A percentile compares a stretch with the other conserved stretches of the same genome.
Conservation (phyloP, 2,329 filamentous ascomycete species). For the Ramularia endophylla region DNA sequence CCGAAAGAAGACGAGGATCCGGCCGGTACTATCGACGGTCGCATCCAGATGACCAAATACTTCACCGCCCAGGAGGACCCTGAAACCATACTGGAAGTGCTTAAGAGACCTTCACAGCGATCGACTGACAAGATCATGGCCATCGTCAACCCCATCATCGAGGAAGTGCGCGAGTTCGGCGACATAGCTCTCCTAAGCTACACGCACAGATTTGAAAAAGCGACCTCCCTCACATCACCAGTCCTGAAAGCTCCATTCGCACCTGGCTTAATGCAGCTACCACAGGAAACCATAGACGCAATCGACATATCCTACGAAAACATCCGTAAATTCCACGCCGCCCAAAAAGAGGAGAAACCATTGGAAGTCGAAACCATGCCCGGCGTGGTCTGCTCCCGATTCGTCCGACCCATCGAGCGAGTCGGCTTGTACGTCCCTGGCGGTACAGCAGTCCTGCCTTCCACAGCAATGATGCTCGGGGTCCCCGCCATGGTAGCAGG, state of each 20-base stretch:
- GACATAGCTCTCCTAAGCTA: constrained; percentile 87
- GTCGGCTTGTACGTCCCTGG: constrained; percentile 97
- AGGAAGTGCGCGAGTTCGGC: constrained; percentile 74
- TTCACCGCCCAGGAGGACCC: constrained; percentile 60
- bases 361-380: constrained; percentile 95
- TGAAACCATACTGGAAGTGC: constrained; percentile 62
- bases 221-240: constrained; percentile 80
- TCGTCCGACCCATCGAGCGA: constrained; percentile 84
- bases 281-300: constrained; percentile 78
- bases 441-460: constrained; percentile 93
- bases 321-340: constrained; percentile 87
- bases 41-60: constrained; percentile 78
- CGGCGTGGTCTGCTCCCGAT: constrained; percentile 88
- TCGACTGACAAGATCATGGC: constrained; percentile 91
- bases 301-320: constrained; percentile 94
- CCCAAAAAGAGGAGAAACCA: constrained; percentile 77
- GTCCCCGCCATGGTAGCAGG: constrained; percentile 97
- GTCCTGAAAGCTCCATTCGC: constrained; percentile 89
- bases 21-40: constrained; percentile 45
- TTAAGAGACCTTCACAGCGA: constrained; percentile 87
- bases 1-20: constrained; percentile 49
- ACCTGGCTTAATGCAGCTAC: constrained; percentile 74
- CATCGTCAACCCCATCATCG: constrained; percentile 86
- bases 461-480: constrained; percentile 94
- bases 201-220: constrained; percentile 97